Conservation (phyloP, 2,329 filamentous ascomycete species). For the Taxawa tesnikishii region DNA sequence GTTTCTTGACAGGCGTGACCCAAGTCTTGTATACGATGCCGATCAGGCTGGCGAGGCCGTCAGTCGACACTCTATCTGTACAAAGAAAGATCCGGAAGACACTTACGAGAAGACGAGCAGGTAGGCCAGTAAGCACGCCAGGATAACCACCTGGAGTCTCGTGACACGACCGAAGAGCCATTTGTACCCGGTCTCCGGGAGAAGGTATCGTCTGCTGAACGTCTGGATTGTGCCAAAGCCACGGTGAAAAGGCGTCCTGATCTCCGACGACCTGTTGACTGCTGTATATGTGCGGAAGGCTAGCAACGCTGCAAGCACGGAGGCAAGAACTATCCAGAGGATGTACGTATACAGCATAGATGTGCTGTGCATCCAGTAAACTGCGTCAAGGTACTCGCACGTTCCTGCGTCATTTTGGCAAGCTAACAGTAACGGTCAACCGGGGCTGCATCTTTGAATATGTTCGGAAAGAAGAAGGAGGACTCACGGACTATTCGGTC, state of each 20-base stretch:
- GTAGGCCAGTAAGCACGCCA: slow-evolving; percentile 48
- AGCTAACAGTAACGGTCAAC: too few relatives aligned
- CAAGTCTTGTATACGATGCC: slow-evolving; percentile 58
- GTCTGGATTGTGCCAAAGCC: slow-evolving; percentile 26
- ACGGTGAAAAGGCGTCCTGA: slow-evolving; percentile 14
- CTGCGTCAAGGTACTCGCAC: slow-evolving; percentile 45
- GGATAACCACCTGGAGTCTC: slow-evolving; percentile 52
- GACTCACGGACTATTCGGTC: slow-evolving; percentile 39
- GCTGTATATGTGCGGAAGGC: slow-evolving; percentile 15
- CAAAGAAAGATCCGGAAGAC: background rate
- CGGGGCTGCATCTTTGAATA: too few relatives aligned
- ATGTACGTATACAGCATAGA: slow-evolving; percentile 46
- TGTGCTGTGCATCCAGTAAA: slow-evolving; percentile 41
- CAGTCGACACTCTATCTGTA: slow-evolving; percentile 4
- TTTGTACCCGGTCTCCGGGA: slow-evolving; percentile 44
- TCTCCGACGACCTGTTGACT: slow-evolving; percentile 2
- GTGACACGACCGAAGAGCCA: slow-evolving; percentile 55
- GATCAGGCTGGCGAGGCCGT: slow-evolving; percentile 35
- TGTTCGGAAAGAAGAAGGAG: too few relatives aligned
- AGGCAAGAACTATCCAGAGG: slow-evolving; percentile 42
- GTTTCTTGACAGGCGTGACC: slow-evolving; percentile 54
- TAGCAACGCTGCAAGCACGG: slow-evolving; percentile 33
- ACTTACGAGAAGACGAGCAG: slow-evolving; percentile 50
- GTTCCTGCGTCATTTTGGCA: slow-evolving; percentile 46
- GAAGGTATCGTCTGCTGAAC: slow-evolving; percentile 38